Base-by-base conservation (phyloP, 441 rosid species). In the Geranium incanum region DNA sequence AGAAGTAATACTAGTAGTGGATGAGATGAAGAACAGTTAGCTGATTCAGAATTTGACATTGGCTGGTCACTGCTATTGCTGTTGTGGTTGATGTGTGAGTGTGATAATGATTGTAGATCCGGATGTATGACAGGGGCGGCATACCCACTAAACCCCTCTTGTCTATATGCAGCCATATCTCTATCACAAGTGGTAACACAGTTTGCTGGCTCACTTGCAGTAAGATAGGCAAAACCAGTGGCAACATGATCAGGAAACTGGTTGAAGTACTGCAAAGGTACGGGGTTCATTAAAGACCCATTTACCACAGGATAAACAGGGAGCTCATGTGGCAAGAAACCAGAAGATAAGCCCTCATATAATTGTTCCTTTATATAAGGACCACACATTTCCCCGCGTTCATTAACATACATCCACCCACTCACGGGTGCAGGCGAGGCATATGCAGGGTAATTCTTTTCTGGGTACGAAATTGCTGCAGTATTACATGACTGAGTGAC, bases 331-430 rank as follows among this genome's bases (percentile, higher is more conserved):
- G 98, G 99, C 80, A 95, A 83, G 77, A 92, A 95, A 33, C 96
- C 94, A 72, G 91, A 83, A 6, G 86, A 86, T 71, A 95, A 77
- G 18, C 99, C 98, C 71, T 93, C 96, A 33, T 71, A 85, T 33
- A 95, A 77, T 79, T 95, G 99, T 36, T 93, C 89, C 67, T 88
- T 92, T 71, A 92, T 81, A 69, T 95, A 95, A 75, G 99, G 97
- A 67, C 99, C 99, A 77, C 97, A 92, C 93, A 95, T 86, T 77
- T 87, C 89, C 28, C 95, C 91, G 71, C 83, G 84, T 75, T 92
- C 95, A 79, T 95, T 92, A 36, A 82, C 69, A 62, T 92, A 95
- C 95, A 84, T 91, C 99, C 99, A 95, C 36, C 97, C 97, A 69
- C 79, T 88, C 18, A 83, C 96, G 85, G 78, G 84, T 65, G 80